These are phyloP conservation scores for Asterionellopsis glacialis DNA, from an alignment of 108 stramenopile genomes.

Conservation along the genomic window DNA sequence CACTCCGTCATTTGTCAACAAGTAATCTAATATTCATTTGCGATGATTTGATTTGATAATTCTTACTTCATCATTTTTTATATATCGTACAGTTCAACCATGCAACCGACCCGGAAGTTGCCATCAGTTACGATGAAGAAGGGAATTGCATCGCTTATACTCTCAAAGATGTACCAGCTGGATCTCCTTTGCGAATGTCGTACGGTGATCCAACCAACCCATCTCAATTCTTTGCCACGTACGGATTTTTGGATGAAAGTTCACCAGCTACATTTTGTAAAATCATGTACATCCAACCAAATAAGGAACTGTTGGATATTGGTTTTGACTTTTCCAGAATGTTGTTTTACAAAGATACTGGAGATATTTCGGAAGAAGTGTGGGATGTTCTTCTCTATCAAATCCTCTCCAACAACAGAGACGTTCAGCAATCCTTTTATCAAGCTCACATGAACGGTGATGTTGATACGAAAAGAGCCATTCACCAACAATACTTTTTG, in stretches of 20 bases:
- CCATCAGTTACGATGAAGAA: slow-evolving; percentile 41
- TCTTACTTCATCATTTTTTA: no score
- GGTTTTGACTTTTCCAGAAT: slow-evolving; percentile 53
- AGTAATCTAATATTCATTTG: no score
- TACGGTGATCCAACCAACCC: slow-evolving; percentile 56
- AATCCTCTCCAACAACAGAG: background rate
- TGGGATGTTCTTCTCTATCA: slow-evolving; percentile 55
- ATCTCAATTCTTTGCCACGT: slow-evolving; percentile 45
- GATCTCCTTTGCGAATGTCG: slow-evolving; percentile 38
- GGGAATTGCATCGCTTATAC: slow-evolving; percentile 39
- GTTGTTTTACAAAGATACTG: slow-evolving; percentile 59
- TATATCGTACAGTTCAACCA: slow-evolving; percentile 62
- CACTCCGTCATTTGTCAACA: no score
- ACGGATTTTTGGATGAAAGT: slow-evolving; percentile 53
- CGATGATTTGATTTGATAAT: no score
- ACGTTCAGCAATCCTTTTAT: no score
- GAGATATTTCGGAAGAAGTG: slow-evolving; percentile 50
- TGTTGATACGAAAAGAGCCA: slow-evolving; percentile 37
- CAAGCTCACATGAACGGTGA: slow-evolving; percentile 26
- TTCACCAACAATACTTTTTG: slow-evolving; percentile 51
- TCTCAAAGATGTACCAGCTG: slow-evolving; percentile 39
- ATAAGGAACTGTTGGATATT: slow-evolving; percentile 41
- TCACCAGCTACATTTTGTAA: slow-evolving; percentile 68
- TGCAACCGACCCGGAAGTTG: slow-evolving; percentile 46
- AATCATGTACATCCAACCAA: slow-evolving; percentile 33